Evolutionary conservation across 1,139 yeast species (phyloP).

Genomic region (Kodamaea suecica): DNA sequence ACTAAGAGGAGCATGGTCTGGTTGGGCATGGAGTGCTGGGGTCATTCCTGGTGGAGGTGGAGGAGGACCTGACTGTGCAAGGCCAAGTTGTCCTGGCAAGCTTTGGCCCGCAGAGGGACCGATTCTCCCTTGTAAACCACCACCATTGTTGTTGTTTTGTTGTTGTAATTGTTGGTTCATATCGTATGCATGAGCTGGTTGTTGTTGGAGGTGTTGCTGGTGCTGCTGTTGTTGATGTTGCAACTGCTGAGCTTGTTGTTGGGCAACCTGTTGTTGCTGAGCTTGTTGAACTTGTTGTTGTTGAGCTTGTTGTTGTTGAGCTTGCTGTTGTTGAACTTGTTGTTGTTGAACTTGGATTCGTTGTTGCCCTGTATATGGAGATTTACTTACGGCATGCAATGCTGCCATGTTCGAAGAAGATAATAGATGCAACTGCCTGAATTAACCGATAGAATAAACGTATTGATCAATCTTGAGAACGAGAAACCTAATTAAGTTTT

Average conservation of each 20-base stretch:
- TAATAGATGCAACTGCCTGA: no score
- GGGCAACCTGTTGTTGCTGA: no score
- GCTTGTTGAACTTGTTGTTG: no score
- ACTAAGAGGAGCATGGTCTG: conserved; percentile 23
- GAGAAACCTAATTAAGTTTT: no score
- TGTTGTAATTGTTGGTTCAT: conserved; percentile 7
- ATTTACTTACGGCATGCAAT: conserved; percentile 10
- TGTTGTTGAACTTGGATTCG: no score
- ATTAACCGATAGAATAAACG: no score
- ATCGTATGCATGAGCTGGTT: conserved; percentile 12
- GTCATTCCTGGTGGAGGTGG: conserved; percentile 14
- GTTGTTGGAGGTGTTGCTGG: conserved; percentile 6
- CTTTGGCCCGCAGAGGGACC: not conserved
- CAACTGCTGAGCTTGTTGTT: conserved; percentile 6
- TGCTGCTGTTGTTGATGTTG: no score
- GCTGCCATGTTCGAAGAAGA: conserved; percentile 10
- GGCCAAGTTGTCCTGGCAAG: conserved; percentile 11
- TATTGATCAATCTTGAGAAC: no score
- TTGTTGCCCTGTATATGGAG: conserved; percentile 8
- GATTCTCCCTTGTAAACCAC: not conserved
- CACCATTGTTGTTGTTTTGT: not conserved
- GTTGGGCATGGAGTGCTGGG: conserved; percentile 11
- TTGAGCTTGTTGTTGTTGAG: no score
- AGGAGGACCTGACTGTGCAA: conserved; percentile 8
- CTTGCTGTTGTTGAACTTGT: no score